These are phyloP conservation scores for Suillus americanus DNA, from an alignment of 768 basidiomycete genomes.

Conservation along the genomic window DNA sequence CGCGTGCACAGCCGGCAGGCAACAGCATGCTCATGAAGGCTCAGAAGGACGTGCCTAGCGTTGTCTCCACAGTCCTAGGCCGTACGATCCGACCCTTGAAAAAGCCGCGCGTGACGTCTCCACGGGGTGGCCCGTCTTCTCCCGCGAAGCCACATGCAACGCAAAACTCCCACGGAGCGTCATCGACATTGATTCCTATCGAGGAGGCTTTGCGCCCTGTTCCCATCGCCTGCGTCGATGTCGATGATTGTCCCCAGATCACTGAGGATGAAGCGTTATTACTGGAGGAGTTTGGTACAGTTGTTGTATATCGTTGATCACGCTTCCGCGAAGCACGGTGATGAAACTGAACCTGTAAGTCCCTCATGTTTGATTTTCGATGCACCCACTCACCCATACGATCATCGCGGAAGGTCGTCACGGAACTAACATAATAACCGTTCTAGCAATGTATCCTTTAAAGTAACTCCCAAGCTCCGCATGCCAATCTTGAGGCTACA, in stretches of 20 bases:
- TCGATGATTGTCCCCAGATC: constrained; percentile 42
- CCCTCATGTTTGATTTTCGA: not conserved
- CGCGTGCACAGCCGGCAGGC: constrained; percentile 23
- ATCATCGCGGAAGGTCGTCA: not conserved
- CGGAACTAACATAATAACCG: not conserved
- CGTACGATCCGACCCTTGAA: constrained; percentile 39
- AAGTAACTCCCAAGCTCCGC: not conserved
- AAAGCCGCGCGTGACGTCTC: constrained; percentile 20
- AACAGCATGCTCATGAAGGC: constrained; percentile 1
- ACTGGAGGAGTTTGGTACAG: constrained; percentile 37
- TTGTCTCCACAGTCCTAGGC: constrained; percentile 23
- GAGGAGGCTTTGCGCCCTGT: constrained; percentile 34
- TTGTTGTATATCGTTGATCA: constrained; percentile 23
- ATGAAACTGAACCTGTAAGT: not conserved
- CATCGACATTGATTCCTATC: constrained; percentile 37
- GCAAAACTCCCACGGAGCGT: constrained; percentile 16
- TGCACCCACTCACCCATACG: not conserved
- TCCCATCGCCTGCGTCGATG: constrained; percentile 41
- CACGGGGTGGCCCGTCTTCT: constrained; percentile 1
- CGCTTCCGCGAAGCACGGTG: not conserved
- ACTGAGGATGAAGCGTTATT: constrained; percentile 36
- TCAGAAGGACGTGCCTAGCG: constrained; percentile 5
- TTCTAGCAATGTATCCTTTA: constrained; percentile 4
- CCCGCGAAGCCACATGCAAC: constrained; percentile 1
- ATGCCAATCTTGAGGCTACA: not conserved